Conservation (phyloP, 2,329 filamentous ascomycete genomes). For the Neobulgaria alba region DNA sequence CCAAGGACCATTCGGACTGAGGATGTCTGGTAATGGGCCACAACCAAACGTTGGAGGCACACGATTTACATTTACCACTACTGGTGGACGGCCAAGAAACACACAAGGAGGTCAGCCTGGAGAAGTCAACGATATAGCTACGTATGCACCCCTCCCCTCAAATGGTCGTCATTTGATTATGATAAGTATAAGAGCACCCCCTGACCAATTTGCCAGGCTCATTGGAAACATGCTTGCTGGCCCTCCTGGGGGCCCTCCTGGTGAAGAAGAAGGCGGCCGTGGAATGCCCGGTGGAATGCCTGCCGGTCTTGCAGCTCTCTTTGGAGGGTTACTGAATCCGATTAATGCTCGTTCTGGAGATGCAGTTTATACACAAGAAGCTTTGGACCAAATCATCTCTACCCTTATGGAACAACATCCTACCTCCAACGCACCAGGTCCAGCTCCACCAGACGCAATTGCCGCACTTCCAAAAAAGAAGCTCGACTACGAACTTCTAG, state of each 20-base stretch:
- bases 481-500: constrained; percentile 62
- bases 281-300: constrained; percentile 20
- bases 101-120: constrained; percentile 40
- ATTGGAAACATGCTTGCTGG: constrained; percentile 21
- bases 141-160: constrained; percentile 31
- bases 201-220: constrained; percentile 25
- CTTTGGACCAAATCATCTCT: constrained; percentile 79
- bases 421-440: constrained; percentile 68
- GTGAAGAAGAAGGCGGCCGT: constrained; percentile 22
- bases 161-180: constrained; percentile 15
- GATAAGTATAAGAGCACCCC: constrained; percentile 17
- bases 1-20: constrained; percentile 1
- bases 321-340: constrained; percentile 44
- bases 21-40: constrained; percentile 9
- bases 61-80: constrained; percentile 28
- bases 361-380: constrained; percentile 84
- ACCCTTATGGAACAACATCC: constrained; percentile 80
- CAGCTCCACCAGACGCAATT: constrained; percentile 70
- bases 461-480: constrained; percentile 61
- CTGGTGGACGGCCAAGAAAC: constrained; percentile 36
- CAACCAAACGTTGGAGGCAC: constrained; percentile 20
- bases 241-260: constrained; percentile 12
- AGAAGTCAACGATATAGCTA: constrained; percentile 36
- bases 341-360: constrained; percentile 57
- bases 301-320: constrained; percentile 41